Conservation (phyloP, 441 rosid species). For the Metrosideros polymorpha region DNA sequence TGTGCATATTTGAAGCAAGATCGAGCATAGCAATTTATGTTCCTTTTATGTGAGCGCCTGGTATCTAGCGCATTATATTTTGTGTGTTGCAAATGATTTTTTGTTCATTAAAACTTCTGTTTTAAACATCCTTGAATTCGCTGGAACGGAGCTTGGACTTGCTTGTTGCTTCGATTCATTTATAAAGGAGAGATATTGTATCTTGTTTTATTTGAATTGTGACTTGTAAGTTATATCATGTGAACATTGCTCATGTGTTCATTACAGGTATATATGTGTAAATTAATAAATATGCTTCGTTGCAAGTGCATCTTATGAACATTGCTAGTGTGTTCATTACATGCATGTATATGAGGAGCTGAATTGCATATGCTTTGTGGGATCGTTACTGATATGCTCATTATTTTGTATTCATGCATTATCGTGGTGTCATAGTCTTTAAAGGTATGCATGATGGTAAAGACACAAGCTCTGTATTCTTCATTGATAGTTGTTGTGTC, state of each 20-base stretch:
- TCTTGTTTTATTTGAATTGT: background rate
- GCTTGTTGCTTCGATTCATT: background rate
- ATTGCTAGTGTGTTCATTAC: background rate
- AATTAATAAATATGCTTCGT: background rate
- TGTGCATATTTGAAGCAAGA: no score
- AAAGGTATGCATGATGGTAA: no score
- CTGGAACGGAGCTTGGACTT: background rate
- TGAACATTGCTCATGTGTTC: background rate
- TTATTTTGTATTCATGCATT: no score
- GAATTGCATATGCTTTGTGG: background rate
- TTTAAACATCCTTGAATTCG: background rate
- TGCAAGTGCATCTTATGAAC: background rate
- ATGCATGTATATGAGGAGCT: background rate
- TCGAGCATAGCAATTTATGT: no score
- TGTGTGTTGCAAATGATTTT: no score
- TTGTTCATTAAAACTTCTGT: no score
- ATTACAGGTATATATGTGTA: background rate
- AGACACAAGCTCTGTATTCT: no score
- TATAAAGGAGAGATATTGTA: background rate
- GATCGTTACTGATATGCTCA: background rate
- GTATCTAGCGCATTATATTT: no score
- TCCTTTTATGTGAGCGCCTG: no score
- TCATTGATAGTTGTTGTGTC: no score
- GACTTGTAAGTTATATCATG: background rate
- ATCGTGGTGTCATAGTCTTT: no score